Conservation (phyloP, 768 basidiomycete genomes). For the Collybia sordida region DNA sequence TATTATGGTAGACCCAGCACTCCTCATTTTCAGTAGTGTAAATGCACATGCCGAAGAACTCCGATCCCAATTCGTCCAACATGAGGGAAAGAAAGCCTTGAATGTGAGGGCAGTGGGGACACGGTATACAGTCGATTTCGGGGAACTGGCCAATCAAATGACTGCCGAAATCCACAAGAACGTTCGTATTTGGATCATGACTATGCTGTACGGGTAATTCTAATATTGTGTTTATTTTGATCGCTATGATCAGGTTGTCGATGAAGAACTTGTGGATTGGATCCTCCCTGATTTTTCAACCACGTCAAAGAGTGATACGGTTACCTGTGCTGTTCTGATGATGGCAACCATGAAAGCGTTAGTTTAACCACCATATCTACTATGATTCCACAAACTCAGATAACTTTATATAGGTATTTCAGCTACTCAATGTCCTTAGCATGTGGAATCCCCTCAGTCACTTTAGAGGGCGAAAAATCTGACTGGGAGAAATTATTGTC, state of each 20-base stretch:
- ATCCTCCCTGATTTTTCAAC: no score
- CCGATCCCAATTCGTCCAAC: slow-evolving; percentile 30
- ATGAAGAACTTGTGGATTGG: no score
- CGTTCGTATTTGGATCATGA: slow-evolving; percentile 13
- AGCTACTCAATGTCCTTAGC: slow-evolving; percentile 5
- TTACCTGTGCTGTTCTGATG: no score
- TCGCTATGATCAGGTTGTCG: no score
- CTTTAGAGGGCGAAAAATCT: slow-evolving; percentile 17
- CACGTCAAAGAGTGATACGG: no score
- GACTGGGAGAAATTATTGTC: slow-evolving; percentile 21
- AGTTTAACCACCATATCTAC: no score
- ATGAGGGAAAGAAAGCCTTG: slow-evolving; percentile 30
- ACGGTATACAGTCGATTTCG: slow-evolving; percentile 28
- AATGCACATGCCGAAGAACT: slow-evolving; percentile 29
- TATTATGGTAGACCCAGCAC: no score
- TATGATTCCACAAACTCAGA: slow-evolving; percentile 3
- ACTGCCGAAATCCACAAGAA: slow-evolving; percentile 20
- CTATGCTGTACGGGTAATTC: no score
- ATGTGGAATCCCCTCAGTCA: slow-evolving; percentile 23
- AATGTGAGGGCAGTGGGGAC: slow-evolving; percentile 14
- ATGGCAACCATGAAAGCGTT: no score
- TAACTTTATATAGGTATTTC: slow-evolving; percentile 13
- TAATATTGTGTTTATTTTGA: no score
- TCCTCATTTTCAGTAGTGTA: slow-evolving; percentile 11
- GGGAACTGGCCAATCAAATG: slow-evolving; percentile 26